Conservation (phyloP, 106 monocot genomes). For the Amphibolis antarctica region DNA sequence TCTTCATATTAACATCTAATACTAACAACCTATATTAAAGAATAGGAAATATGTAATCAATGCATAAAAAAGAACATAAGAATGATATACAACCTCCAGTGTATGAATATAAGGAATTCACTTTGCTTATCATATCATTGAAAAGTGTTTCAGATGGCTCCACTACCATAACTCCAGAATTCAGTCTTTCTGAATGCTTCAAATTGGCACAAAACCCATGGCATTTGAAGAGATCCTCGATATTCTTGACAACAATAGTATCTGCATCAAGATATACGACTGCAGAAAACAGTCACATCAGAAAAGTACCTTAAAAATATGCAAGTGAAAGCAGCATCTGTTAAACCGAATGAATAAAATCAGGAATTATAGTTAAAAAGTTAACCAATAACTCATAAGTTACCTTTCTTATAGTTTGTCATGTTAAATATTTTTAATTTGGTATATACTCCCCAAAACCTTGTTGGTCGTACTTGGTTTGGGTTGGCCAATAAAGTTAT, state of each 20-base stretch:
- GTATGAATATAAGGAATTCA: constrained; percentile 66
- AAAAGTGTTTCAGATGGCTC: constrained; percentile 83
- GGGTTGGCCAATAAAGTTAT: constrained; percentile 88
- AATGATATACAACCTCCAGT: constrained; percentile 71
- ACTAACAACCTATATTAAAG: too few relatives aligned
- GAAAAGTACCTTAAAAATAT: background rate
- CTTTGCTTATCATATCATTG: constrained; percentile 90
- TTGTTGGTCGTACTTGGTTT: constrained; percentile 78
- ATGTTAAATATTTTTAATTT: constrained; percentile 92
- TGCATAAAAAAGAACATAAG: background rate
- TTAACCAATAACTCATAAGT: constrained; percentile 2
- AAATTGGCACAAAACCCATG: constrained; percentile 90
- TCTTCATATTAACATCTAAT: too few relatives aligned
- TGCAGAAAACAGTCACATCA: constrained; percentile 19
- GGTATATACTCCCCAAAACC: constrained; percentile 99
- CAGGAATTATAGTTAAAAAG: background rate
- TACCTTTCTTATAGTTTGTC: constrained; percentile 95
- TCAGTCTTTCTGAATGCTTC: constrained; percentile 97
- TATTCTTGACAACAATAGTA: constrained; percentile 86
- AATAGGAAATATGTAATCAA: background rate
- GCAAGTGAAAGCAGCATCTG: background rate
- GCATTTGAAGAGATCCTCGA: constrained; percentile 95
- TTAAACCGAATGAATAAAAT: constrained; percentile 2
- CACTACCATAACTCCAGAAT: constrained; percentile 99
- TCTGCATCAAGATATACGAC: constrained; percentile 99